Percentiles rank a stretch among this genome's conserved stretches.
These are phyloP conservation scores for Claviceps cyperi DNA, from an alignment of 2,329 filamentous ascomycete genomes.

Conservation along the genomic window DNA sequence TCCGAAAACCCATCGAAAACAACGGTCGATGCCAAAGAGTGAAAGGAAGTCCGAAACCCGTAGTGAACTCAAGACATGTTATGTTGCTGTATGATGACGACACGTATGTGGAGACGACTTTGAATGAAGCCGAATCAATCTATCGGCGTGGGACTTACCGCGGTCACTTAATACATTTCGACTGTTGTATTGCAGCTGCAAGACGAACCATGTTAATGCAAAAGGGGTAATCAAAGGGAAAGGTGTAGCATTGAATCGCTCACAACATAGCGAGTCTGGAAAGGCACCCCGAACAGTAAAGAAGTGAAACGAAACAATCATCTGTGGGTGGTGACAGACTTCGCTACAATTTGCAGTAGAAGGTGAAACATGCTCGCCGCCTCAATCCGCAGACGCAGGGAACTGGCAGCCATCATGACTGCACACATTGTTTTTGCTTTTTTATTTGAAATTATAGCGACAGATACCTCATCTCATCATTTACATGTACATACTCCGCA, in stretches of 20 bases:
- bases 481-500: no score
- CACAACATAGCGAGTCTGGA: neutral
- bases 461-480: no score
- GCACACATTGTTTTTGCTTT: no score
- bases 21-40: neutral
- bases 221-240: neutral
- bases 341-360: no score
- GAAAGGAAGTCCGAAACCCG: neutral
- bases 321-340: no score
- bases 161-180: neutral
- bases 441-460: no score
- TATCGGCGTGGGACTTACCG: no score
- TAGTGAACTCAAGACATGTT: neutral
- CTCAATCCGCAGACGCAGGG: no score
- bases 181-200: neutral
- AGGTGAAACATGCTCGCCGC: no score
- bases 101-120: neutral
- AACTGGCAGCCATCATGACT: no score
- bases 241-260: neutral
- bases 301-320: neutral
- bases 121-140: neutral
- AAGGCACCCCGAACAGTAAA: neutral
- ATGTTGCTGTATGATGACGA: neutral
- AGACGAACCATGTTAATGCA: neutral
- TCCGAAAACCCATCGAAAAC: conserved; percentile 1